Base-by-base conservation (phyloP, 1,284 basidiomycete species). In the Malassezia globosa region DNA sequence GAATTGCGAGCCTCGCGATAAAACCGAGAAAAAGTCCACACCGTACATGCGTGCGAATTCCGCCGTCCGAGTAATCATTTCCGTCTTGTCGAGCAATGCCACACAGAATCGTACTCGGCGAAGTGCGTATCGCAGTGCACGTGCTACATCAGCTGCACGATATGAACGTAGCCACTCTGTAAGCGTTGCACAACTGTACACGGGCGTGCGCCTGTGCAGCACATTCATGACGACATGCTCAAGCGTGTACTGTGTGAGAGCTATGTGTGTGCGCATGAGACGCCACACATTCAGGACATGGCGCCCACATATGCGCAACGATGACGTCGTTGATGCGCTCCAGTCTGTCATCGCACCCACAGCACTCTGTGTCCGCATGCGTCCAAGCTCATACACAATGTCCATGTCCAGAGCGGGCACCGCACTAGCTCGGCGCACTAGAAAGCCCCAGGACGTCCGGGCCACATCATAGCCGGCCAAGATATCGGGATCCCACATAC, bases 31-130 rank as follows among this genome's bases (percentile, higher is more conserved):
- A 71, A 96, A 96, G 73, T 97, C 92, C 41, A 97, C 83, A 0
- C 92, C 92, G 60, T 95, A 95, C 11, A 96, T 86, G 11, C 92
- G 81, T 16, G 92, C 89, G 63, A 95, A 95, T 72, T 97, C 92
- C 4, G 65, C 65, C 7, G 66, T 69, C n/a, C 68, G 56, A 23
- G 60, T 44, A 1, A 71, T 56, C 29, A 68, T 53, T 39, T 69
- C 68, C 27, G 65, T 65, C 24, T 56, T 53, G 19, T 63, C 55
- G 23, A 71, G 56, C 42, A 71, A 56, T 36, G 59, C 59, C 22
- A 66, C 55, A 19, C 54, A 58, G 22, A 50, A 36, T 38, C 61
- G 56, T 31, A 59, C 56, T 35, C 55, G 59, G 7, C 62, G 59
- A 23, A 62, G 27, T 34, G 53, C 60, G 45, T 69, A 71, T 22